A percentile compares a stretch with the other conserved stretches of the same genome.
Evolutionary conservation across 2,329 filamentous ascomycete genomes (phyloP).

Genomic region (Mollisiaceae sp.): DNA sequence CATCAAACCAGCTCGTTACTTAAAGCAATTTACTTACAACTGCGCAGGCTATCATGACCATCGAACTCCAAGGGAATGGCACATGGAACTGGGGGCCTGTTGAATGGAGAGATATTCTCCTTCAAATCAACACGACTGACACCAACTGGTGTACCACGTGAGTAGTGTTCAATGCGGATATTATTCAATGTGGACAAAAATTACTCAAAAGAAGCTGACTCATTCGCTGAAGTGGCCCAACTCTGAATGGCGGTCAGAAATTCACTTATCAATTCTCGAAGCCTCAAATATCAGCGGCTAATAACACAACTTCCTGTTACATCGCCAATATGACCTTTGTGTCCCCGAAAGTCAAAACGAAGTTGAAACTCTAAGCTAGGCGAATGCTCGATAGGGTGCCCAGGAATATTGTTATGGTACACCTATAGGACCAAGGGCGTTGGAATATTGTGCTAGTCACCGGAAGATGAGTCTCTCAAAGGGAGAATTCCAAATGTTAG

Average conservation of each 20-base stretch:
- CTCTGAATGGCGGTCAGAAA: neutral
- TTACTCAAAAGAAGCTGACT: neutral
- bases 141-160: slow-evolving; percentile 26
- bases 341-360: neutral
- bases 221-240: slow-evolving; percentile 4
- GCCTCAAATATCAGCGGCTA: slow-evolving; percentile 15
- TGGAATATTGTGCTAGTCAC: neutral
- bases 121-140: slow-evolving; percentile 27
- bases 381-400: neutral
- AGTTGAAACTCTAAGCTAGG: neutral
- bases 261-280: slow-evolving; percentile 14
- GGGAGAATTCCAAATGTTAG: no score
- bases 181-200: no score
- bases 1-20: neutral
- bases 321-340: slow-evolving; percentile 21
- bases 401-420: no score
- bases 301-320: slow-evolving; percentile 26
- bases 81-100: slow-evolving; percentile 31
- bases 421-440: neutral
- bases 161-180: neutral
- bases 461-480: no score
- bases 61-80: slow-evolving; percentile 28
- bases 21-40: neutral
- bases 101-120: slow-evolving; percentile 28
- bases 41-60: slow-evolving; percentile 21